Base-by-base conservation (phyloP, 164 flowering plant genomes). In the Kalanchoe fedtschenkoi region DNA sequence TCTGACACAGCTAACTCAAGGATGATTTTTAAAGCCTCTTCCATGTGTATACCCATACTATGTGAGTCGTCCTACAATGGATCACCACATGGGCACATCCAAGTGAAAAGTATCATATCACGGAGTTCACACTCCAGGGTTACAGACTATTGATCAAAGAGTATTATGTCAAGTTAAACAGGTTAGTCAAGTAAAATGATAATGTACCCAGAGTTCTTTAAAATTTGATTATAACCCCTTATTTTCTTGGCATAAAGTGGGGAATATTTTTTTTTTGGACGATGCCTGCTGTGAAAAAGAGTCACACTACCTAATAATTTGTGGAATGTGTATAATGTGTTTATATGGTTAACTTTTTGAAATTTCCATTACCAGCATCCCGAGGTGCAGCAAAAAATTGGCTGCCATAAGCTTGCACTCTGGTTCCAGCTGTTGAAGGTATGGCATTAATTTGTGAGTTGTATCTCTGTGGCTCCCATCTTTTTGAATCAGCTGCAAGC, bases 381-480 rank as follows among this genome's bases (percentile, higher is more conserved):
- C 82, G 62, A 87, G 65, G 64, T 85, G 89, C 68, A 87, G 81
- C 76, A 87, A 67, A 51, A 87, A 61, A 73, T 77, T 82, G 67
- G 87, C 90, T 65, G 91, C 87, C 58, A 85, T 66, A 66, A 83
- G 75, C 70, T 64, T 74, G 77, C 80, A 53, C 42, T 79, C 78
- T 0, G 77, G 69, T 60, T 78, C 71, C 41, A 74, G 66, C 30
- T 79, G 68, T 38, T 73, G 81, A 46, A 81, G 65, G 65, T 73
- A 76, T 35, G 71, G 71, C 77, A 77, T 44, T 64, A 85, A 59
- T 55, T 58, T 65, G 53, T 76, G 67, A 76, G 74, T 70, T 65
- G 72, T 68, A 61, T 72, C 58, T 57, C 46, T 55, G 7, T 34
- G 35, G 66, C 75, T 69, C 64, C 83, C 95, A 66, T 75, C 75